Base-by-base conservation (phyloP, 345 rosid species). In the Trapa incisa region DNA sequence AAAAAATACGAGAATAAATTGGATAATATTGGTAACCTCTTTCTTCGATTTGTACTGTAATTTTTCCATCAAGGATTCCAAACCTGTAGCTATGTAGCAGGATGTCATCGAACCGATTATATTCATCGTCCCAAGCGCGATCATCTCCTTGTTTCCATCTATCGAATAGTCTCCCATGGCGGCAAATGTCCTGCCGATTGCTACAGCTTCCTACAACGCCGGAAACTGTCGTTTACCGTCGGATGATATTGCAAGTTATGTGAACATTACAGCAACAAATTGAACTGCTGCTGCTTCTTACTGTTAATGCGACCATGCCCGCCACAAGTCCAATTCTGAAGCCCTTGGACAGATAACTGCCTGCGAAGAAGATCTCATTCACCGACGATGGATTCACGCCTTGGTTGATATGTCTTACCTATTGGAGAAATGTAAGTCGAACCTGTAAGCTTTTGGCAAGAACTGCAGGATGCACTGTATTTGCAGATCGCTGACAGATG, bases 91-190 rank as follows among this genome's bases (percentile, higher is more conserved):
- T 33, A 81, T 62, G 53, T 81, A 81, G 65, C 84, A 78, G 41
- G 84, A 81, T 6, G 84, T 71, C 73, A 71, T 64, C 41, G 84
- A 78, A 57, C 84, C 84, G 11, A 74, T 76, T 14, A 81, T 71
- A 38, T 81, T 81, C 84, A 81, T 81, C 33, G 70, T 64, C 22
- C 84, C 84, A 29, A 81, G 69, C 12, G 84, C 84, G 7, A 81
- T 60, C 84, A 81, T 81, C 65, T 81, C 84, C 68, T 81, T 81
- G 73, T 81, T 81, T 61, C 84, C 84, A 50, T 81, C 84, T 14
- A 81, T 65, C 54, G 78, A 80, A 61, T 81, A 81, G 76, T 78
- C 78, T 72, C 78, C 76, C 78, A 76, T 69, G 66, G 72, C 61
- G 3, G 82, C 80, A 68, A 81, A 81, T 53, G 80, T 81, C 62